Percentiles rank a stretch among this genome's conserved stretches.
Evolutionary conservation across 2,329 filamentous ascomycete species (phyloP).

Genomic region (Elsinoe perseae): DNA sequence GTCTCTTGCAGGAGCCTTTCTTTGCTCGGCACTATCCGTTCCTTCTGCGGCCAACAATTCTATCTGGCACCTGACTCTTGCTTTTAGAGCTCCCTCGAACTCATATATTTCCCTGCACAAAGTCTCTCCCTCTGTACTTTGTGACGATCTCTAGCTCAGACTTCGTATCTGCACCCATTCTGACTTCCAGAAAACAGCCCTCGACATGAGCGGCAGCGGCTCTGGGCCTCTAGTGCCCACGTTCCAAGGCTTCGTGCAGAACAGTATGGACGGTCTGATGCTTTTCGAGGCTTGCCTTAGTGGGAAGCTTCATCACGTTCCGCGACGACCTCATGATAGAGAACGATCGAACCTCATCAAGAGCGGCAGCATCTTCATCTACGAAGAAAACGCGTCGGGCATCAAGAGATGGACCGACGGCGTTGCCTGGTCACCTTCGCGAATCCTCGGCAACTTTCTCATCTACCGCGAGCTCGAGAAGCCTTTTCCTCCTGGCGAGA

Average conservation of each 20-base stretch:
- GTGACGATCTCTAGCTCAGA: not conserved
- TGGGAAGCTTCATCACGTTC: constrained; percentile 65
- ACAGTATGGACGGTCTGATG: constrained; percentile 60
- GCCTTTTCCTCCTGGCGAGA: constrained; percentile 72
- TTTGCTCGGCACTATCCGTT: constrained; percentile 1
- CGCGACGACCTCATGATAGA: constrained; percentile 76
- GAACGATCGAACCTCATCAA: constrained; percentile 70
- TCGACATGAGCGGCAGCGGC: constrained; percentile 29
- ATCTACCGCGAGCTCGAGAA: constrained; percentile 76
- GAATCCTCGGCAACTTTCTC: constrained; percentile 76
- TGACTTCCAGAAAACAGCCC: not conserved
- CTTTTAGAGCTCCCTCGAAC: not conserved
- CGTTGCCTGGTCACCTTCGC: constrained; percentile 81
- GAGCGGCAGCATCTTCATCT: constrained; percentile 83
- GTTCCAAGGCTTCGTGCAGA: constrained; percentile 34
- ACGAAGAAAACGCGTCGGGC: constrained; percentile 81
- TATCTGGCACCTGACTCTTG: not conserved
- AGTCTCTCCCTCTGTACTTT: constrained; percentile 2
- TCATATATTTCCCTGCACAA: not conserved
- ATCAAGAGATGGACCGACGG: constrained; percentile 95
- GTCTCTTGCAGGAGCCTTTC: not conserved
- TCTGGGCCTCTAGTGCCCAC: constrained; percentile 34
- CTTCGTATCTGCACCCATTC: not conserved
- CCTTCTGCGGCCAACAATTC: not conserved
- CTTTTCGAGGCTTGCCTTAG: constrained; percentile 72